A percentile compares a stretch with the other conserved stretches of the same genome.
Evolutionary conservation across 2,329 filamentous ascomycete species (phyloP).

Genomic region (Dactylonectria macrodidyma): DNA sequence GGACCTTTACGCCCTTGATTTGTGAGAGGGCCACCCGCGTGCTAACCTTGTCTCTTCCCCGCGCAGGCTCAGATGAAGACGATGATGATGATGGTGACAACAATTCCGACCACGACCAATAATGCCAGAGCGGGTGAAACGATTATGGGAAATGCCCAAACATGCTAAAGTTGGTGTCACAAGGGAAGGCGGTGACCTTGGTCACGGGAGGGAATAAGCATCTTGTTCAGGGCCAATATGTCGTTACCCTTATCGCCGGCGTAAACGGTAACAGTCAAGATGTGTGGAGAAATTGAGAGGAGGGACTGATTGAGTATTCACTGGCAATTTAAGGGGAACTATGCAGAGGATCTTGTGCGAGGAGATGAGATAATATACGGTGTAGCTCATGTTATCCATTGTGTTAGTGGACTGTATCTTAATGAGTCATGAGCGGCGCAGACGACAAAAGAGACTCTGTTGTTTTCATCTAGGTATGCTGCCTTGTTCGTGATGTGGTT

Average conservation of each 20-base stretch:
- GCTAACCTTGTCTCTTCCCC: conserved; percentile 33
- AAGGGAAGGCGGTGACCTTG: background rate
- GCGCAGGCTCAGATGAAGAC: conserved; percentile 29
- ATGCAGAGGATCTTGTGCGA: too few relatives aligned
- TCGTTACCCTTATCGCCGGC: background rate
- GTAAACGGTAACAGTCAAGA: background rate
- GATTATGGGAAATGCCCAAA: conserved; percentile 10
- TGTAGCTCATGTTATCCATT: too few relatives aligned
- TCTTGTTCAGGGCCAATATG: background rate
- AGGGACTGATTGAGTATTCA: too few relatives aligned
- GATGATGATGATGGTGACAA: conserved; percentile 12
- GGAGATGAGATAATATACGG: too few relatives aligned
- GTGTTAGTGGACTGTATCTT: too few relatives aligned
- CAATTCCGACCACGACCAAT: conserved; percentile 6
- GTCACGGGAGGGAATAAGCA: background rate
- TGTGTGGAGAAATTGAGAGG: too few relatives aligned
- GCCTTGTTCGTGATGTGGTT: too few relatives aligned
- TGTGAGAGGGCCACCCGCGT: conserved; percentile 31
- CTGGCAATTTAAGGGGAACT: too few relatives aligned
- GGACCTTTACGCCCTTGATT: conserved; percentile 48
- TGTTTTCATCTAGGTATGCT: too few relatives aligned
- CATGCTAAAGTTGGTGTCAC: background rate
- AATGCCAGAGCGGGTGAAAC: conserved; percentile 9
- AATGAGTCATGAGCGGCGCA: too few relatives aligned
- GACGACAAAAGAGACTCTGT: too few relatives aligned